Conservation (phyloP, 2,329 filamentous ascomycete species). For the Trichoderma breve region DNA sequence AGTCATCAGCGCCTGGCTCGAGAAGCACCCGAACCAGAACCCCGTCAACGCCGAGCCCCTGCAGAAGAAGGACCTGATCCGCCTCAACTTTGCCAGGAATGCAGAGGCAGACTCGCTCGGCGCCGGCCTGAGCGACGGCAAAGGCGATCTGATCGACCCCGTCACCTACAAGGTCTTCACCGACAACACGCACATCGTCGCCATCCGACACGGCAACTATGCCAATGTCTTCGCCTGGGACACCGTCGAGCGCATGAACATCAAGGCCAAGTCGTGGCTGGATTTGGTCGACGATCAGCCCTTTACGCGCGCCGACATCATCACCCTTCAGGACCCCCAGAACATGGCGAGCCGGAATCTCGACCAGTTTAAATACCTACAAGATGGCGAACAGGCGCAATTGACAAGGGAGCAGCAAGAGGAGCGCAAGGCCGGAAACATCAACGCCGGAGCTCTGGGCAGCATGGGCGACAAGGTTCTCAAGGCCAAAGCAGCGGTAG, state of each 20-base stretch:
- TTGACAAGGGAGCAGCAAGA: slow-evolving; percentile 68
- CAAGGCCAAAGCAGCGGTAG: slow-evolving; percentile 90
- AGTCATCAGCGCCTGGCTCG: slow-evolving; percentile 90
- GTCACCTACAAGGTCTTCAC: slow-evolving; percentile 98
- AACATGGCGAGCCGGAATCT: slow-evolving; percentile 80
- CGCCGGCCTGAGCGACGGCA: slow-evolving; percentile 49
- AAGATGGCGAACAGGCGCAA: slow-evolving; percentile 71
- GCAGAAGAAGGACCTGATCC: slow-evolving; percentile 79
- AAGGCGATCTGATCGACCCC: slow-evolving; percentile 86
- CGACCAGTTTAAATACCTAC: slow-evolving; percentile 82
- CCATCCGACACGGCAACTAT: slow-evolving; percentile 72
- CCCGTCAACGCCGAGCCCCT: slow-evolving; percentile 81
- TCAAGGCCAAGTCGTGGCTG: slow-evolving; percentile 94
- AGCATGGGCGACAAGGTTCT: slow-evolving; percentile 78
- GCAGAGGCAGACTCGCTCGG: slow-evolving; percentile 60
- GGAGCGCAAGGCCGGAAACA: slow-evolving; percentile 62
- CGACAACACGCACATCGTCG: slow-evolving; percentile 95
- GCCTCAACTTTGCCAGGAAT: slow-evolving; percentile 89
- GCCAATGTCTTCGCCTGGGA: slow-evolving; percentile 98
- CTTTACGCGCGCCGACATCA: slow-evolving; percentile 87
- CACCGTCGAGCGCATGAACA: slow-evolving; percentile 90
- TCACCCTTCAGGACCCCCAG: slow-evolving; percentile 93
- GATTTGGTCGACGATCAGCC: slow-evolving; percentile 85
- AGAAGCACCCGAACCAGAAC: slow-evolving; percentile 83
- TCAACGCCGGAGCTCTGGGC: slow-evolving; percentile 79